These are phyloP conservation scores for Lepiota brunneoincarnata DNA, from an alignment of 768 basidiomycete species.

Conservation along the genomic window DNA sequence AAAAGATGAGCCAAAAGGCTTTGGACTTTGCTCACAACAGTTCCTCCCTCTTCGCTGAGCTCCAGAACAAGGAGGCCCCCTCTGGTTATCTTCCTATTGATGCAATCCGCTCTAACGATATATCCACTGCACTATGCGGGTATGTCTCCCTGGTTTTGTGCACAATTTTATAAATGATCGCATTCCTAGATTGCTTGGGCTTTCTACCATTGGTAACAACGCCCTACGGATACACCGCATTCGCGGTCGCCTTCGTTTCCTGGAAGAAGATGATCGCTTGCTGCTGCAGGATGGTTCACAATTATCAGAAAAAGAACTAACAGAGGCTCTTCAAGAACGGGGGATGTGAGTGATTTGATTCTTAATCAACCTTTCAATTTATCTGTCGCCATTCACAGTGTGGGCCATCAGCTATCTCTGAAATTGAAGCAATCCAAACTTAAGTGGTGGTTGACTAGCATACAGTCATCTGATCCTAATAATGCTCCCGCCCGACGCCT, in stretches of 20 bases:
- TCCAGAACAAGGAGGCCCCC: slow-evolving; percentile 28
- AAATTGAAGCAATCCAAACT: slow-evolving; percentile 49
- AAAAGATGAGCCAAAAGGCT: slow-evolving; percentile 49
- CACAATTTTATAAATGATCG: slow-evolving; percentile 5
- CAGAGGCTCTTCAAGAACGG: slow-evolving; percentile 70
- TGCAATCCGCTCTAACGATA: slow-evolving; percentile 25
- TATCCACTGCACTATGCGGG: slow-evolving; percentile 54
- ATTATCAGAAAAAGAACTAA: slow-evolving; percentile 54
- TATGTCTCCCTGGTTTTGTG: slow-evolving; percentile 29
- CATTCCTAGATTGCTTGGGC: slow-evolving; percentile 31
- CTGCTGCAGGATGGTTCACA: slow-evolving; percentile 46
- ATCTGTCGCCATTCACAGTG: slow-evolving; percentile 18
- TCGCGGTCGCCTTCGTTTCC: slow-evolving; percentile 36
- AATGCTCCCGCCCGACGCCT: slow-evolving; percentile 48
- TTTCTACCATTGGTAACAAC: slow-evolving; percentile 44
- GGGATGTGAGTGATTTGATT: slow-evolving; percentile 56
- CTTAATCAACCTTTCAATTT: not conserved
- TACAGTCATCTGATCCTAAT: slow-evolving; percentile 32
- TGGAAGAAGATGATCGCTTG: slow-evolving; percentile 64
- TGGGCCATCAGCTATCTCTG: slow-evolving; percentile 35
- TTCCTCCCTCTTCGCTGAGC: slow-evolving; percentile 30
- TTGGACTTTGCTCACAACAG: slow-evolving; percentile 34
- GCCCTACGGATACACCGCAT: slow-evolving; percentile 42
- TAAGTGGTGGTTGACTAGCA: slow-evolving; percentile 62
- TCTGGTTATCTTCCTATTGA: slow-evolving; percentile 33